Percentiles rank a stretch among this genome's conserved stretches.
Conservation (phyloP, 352 stramenopile genomes). For the Peronospora destructor region DNA sequence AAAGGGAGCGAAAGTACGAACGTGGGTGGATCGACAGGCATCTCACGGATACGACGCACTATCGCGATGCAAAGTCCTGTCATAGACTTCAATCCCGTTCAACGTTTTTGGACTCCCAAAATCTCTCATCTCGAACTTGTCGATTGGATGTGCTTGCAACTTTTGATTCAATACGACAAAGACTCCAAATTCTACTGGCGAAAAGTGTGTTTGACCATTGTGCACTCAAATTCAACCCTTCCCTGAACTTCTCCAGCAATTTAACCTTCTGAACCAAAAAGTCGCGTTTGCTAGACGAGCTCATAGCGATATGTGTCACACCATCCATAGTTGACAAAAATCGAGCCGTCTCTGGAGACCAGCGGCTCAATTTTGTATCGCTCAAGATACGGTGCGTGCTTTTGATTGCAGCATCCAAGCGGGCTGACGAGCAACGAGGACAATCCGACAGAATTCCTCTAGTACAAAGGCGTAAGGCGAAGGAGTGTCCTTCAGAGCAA, state of each 20-base stretch:
- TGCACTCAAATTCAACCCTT: constrained; percentile 11
- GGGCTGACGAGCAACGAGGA: constrained; percentile 35
- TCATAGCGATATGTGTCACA: constrained; percentile 22
- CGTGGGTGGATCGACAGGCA: constrained; percentile 34
- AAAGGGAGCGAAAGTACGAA: constrained; percentile 10
- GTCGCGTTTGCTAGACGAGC: constrained; percentile 17
- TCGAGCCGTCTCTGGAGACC: constrained; percentile 7
- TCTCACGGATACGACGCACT: constrained; percentile 48
- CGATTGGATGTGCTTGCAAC: constrained; percentile 10
- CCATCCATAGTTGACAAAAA: constrained; percentile 17
- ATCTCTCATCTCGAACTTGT: constrained; percentile 27
- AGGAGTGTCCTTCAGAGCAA: constrained; percentile 35
- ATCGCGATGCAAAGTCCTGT: constrained; percentile 22
- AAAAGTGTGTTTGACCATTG: constrained; percentile 33
- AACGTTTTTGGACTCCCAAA: constrained; percentile 28
- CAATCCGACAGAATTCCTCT: constrained; percentile 44
- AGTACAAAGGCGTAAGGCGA: constrained; percentile 39
- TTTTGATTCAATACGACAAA: constrained; percentile 23
- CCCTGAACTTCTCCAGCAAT: constrained; percentile 41
- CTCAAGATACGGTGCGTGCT: constrained; percentile 12
- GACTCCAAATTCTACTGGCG: constrained; percentile 27
- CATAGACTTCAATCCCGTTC: constrained; percentile 35
- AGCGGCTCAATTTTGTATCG: constrained; percentile 11
- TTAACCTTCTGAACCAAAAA: constrained; percentile 42
- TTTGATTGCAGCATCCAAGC: constrained; percentile 29